phyloP scores from a whole-genome alignment of 1,139 yeast genomes.

The Kodamaea sp. region DNA sequence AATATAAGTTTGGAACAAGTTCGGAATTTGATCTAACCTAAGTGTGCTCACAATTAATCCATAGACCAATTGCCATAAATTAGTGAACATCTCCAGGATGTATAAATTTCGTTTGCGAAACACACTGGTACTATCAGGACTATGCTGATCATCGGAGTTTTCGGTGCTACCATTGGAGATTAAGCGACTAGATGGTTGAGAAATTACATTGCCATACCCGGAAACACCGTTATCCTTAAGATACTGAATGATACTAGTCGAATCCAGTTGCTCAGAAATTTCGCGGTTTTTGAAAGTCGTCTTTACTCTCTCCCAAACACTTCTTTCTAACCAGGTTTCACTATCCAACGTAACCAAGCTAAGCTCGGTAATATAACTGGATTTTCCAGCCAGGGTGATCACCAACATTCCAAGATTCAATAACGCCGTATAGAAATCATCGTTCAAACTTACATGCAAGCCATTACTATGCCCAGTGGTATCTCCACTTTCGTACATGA shows the following conservation, averaged over 20 bases:
- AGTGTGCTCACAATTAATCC: conserved; percentile 21
- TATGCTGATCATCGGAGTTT: conserved; percentile 8
- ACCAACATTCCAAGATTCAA: conserved; percentile 63
- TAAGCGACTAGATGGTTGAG: conserved; percentile 29
- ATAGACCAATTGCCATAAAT: conserved; percentile 26
- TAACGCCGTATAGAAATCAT: conserved; percentile 67
- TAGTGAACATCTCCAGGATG: conserved; percentile 19
- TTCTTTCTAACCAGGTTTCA: conserved; percentile 61
- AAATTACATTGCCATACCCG: conserved; percentile 39
- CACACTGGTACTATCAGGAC: conserved; percentile 21
- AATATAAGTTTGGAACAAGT: conserved; percentile 3
- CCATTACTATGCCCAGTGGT: conserved; percentile 20
- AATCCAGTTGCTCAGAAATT: not conserved
- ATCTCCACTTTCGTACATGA: conserved; percentile 36
- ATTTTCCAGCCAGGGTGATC: conserved; percentile 64
- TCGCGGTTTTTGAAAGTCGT: conserved; percentile 20
- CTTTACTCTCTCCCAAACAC: conserved; percentile 12
- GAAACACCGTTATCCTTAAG: conserved; percentile 18
- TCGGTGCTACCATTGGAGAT: conserved; percentile 14
- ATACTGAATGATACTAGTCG: conserved; percentile 14
- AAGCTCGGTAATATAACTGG: conserved; percentile 64
- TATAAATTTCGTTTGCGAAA: conserved; percentile 23
- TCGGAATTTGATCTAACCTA: conserved; percentile 7
- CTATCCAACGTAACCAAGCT: conserved; percentile 48
- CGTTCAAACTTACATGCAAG: conserved; percentile 41